These are phyloP conservation scores for Lagenaria siceraria DNA, from an alignment of 306 rosid species.

Conservation along the genomic window DNA sequence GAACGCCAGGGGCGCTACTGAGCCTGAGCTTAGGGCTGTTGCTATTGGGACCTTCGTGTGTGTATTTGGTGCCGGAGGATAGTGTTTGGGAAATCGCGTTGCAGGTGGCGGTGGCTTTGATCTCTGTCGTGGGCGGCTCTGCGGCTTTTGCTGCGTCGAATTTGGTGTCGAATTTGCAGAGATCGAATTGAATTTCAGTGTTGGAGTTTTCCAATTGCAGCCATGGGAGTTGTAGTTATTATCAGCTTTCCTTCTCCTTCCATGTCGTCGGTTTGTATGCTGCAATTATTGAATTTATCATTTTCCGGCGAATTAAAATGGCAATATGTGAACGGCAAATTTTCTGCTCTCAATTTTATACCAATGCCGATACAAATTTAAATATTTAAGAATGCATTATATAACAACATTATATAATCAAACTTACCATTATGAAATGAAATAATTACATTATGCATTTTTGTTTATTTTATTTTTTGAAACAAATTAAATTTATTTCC, in stretches of 20 bases:
- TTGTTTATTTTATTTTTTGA: too few species aligned
- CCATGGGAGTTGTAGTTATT: background rate
- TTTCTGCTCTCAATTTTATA: background rate
- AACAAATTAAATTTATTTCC: too few species aligned
- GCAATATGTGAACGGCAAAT: background rate
- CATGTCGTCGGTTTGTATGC: background rate
- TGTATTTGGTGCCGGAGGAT: slow-evolving; percentile 77
- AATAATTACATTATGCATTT: too few species aligned
- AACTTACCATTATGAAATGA: too few species aligned
- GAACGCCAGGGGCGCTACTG: slow-evolving; percentile 56
- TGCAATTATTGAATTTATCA: background rate
- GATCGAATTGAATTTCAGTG: slow-evolving; percentile 20
- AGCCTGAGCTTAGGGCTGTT: slow-evolving; percentile 50
- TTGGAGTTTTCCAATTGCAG: background rate
- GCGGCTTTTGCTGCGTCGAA: slow-evolving; percentile 79
- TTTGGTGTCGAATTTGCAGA: slow-evolving; percentile 80
- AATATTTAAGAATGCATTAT: background rate
- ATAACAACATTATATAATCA: background rate
- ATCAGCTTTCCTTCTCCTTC: background rate
- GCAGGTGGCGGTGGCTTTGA: slow-evolving; percentile 43
- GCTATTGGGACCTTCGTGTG: slow-evolving; percentile 62
- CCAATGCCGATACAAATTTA: background rate
- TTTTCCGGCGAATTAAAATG: background rate
- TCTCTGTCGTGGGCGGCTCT: slow-evolving; percentile 54
- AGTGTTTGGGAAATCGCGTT: slow-evolving; percentile 35